Evolutionary conservation across 495 filamentous ascomycete species (phyloP).

Genomic region (Daldinia concentrica): DNA sequence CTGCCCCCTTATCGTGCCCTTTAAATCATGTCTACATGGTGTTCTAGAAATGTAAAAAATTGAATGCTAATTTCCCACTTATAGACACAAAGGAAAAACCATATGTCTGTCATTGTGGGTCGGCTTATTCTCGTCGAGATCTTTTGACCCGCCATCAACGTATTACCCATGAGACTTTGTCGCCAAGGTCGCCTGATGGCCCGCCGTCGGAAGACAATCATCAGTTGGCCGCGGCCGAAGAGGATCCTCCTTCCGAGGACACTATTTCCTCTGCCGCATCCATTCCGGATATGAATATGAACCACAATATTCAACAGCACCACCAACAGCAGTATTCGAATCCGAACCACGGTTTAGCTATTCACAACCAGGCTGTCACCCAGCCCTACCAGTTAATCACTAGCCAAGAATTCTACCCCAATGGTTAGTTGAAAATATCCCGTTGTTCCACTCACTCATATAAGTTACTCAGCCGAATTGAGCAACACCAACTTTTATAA

Average conservation of each 20-base stretch:
- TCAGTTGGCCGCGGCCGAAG: conserved; percentile 42
- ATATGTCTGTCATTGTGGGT: conserved; percentile 64
- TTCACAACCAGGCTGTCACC: conserved; percentile 35
- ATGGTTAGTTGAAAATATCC: conserved; percentile 39
- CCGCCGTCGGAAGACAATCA: conserved; percentile 45
- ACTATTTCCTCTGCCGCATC: conserved; percentile 22
- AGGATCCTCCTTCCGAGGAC: conserved; percentile 43
- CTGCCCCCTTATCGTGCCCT: background rate
- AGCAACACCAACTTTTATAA: background rate
- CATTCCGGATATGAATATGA: conserved; percentile 39
- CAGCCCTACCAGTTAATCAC: conserved; percentile 42
- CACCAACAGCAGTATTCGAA: conserved; percentile 41
- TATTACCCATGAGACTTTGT: conserved; percentile 49
- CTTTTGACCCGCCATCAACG: conserved; percentile 63
- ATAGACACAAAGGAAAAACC: conserved; percentile 65
- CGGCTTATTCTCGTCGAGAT: conserved; percentile 63
- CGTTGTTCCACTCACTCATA: background rate
- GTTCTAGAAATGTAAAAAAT: background rate
- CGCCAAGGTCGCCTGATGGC: conserved; percentile 46
- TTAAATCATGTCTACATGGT: background rate
- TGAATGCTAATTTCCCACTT: conserved; percentile 31
- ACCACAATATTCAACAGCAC: conserved; percentile 34
- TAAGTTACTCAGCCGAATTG: conserved; percentile 5
- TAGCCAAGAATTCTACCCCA: conserved; percentile 43
- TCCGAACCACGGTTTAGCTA: conserved; percentile 36